Evolutionary conservation across 2,329 filamentous ascomycete species (phyloP).

Genomic region (Catunica adiposa): DNA sequence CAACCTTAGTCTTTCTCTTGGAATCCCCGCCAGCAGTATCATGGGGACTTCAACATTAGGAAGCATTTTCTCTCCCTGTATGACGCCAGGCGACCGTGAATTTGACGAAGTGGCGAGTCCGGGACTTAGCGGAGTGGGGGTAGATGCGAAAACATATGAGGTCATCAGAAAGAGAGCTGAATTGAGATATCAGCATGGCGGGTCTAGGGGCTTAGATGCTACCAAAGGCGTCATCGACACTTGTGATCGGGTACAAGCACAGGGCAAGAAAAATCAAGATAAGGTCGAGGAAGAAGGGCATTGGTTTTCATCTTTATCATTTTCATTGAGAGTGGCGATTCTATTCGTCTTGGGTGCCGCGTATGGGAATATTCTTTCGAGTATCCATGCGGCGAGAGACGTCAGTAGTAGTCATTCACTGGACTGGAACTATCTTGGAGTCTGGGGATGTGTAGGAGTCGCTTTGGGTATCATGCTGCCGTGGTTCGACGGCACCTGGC

Average conservation of each 20-base stretch:
- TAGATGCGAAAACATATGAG: slow-evolving; percentile 30
- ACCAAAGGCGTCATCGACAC: background rate
- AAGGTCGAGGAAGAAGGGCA: background rate
- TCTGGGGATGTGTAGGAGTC: slow-evolving; percentile 72
- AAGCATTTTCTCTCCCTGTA: slow-evolving; percentile 69
- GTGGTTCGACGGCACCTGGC: slow-evolving; percentile 66
- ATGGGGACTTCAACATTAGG: slow-evolving; percentile 67
- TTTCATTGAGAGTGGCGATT: slow-evolving; percentile 41
- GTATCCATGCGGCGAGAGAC: background rate
- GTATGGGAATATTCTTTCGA: slow-evolving; percentile 11
- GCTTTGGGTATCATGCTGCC: slow-evolving; percentile 64
- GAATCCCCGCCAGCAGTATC: background rate
- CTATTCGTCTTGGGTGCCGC: slow-evolving; percentile 60
- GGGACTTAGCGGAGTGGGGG: slow-evolving; percentile 28
- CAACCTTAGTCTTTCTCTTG: slow-evolving; percentile 49
- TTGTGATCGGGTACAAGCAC: background rate
- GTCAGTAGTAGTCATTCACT: background rate
- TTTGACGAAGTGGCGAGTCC: slow-evolving; percentile 62
- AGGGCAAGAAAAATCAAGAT: background rate
- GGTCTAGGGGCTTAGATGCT: background rate
- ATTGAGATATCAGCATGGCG: slow-evolving; percentile 13
- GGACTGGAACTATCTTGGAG: slow-evolving; percentile 50
- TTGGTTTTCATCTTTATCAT: slow-evolving; percentile 26
- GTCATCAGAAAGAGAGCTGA: slow-evolving; percentile 27
- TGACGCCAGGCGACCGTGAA: slow-evolving; percentile 52